Conservation (phyloP, 805 yeast genomes). For the Kluyveromyces wickerhamii region DNA sequence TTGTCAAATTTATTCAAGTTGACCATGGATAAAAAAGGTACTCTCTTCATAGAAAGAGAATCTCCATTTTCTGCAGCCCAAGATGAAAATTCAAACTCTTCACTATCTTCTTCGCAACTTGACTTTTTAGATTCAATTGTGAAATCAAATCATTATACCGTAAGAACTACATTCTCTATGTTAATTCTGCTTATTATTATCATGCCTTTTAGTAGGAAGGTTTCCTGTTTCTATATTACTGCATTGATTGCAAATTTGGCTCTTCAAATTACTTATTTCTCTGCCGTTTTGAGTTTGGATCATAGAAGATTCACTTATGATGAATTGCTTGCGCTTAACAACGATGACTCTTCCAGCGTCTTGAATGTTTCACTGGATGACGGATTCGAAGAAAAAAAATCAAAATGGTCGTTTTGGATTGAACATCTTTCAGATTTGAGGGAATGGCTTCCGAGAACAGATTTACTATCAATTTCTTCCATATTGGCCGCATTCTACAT, state of each 20-base stretch:
- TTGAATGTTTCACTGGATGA: conserved; percentile 5
- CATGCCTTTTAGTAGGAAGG: conserved; percentile 30
- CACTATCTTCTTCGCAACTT: conserved; percentile 24
- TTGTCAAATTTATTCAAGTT: conserved; percentile 5
- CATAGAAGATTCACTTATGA: conserved; percentile 53
- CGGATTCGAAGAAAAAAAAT: background rate
- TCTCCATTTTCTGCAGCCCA: background rate
- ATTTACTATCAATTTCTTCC: conserved; percentile 1
- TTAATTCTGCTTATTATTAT: conserved; percentile 27
- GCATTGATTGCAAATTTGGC: conserved; percentile 51
- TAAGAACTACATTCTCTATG: conserved; percentile 22
- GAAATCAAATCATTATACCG: conserved; percentile 32
- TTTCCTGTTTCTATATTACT: conserved; percentile 38
- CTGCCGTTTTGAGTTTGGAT: conserved; percentile 62
- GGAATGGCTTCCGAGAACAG: conserved; percentile 2
- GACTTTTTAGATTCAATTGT: conserved; percentile 36
- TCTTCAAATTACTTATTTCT: conserved; percentile 55
- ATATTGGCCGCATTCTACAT: conserved; percentile 6
- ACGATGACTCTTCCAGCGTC: conserved; percentile 1
- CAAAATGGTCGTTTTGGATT: background rate
- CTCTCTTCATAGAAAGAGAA: background rate
- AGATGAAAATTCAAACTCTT: background rate
- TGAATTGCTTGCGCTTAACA: conserved; percentile 34
- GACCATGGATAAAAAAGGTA: conserved; percentile 3
- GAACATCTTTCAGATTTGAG: background rate